Evolutionary conservation across 2,329 filamentous ascomycete genomes (phyloP).

Genomic region (Ceratocystis variospora): DNA sequence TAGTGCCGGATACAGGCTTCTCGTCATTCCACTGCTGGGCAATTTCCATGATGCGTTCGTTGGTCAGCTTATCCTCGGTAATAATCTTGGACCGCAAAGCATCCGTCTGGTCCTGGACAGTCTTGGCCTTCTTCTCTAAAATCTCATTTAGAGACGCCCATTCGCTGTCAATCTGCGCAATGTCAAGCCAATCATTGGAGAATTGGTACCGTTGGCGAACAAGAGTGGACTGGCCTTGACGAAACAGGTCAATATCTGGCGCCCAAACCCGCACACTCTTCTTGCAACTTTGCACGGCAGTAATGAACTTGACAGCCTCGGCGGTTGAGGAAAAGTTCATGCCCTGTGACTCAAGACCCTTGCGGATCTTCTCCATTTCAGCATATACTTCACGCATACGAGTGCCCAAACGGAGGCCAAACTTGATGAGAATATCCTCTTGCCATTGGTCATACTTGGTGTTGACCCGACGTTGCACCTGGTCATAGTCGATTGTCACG

Average conservation of each 20-base stretch:
- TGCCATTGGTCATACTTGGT: conserved; percentile 99
- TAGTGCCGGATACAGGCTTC: conserved; percentile 90
- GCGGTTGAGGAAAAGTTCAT: conserved; percentile 91
- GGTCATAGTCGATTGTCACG: conserved; percentile 91
- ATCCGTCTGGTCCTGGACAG: conserved; percentile 93
- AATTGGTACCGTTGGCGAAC: conserved; percentile 88
- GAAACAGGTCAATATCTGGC: conserved; percentile 89
- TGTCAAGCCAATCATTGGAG: conserved; percentile 82
- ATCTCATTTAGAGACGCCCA: conserved; percentile 92
- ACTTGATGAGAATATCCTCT: conserved; percentile 88
- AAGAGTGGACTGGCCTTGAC: conserved; percentile 86
- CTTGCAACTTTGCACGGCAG: conserved; percentile 91
- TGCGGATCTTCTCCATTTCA: conserved; percentile 79
- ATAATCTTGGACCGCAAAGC: conserved; percentile 87
- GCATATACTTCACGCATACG: conserved; percentile 87
- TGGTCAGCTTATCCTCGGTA: conserved; percentile 84
- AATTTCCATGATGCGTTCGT: conserved; percentile 74
- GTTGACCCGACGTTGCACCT: conserved; percentile 97
- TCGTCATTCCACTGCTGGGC: conserved; percentile 85
- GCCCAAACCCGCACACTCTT: conserved; percentile 88
- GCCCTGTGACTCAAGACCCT: conserved; percentile 80
- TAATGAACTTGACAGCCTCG: conserved; percentile 96
- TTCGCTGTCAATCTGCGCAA: conserved; percentile 90
- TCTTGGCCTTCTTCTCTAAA: conserved; percentile 79
- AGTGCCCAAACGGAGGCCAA: conserved; percentile 73